A percentile compares a stretch with the other conserved stretches of the same genome.
Evolutionary conservation across 75 land plant species (phyloP).

Genomic region (Picea glauca): DNA sequence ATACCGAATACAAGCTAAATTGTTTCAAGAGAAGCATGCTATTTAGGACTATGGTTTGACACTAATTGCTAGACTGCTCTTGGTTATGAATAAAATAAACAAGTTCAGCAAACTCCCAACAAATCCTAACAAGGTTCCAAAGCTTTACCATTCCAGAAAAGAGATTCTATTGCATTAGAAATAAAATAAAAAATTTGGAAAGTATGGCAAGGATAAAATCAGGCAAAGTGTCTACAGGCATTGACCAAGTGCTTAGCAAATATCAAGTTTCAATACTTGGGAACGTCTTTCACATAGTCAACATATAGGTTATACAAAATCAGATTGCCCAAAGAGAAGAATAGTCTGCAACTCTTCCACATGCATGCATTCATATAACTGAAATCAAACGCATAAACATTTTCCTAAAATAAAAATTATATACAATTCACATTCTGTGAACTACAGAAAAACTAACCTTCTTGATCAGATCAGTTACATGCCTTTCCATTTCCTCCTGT

Average conservation of each 20-base stretch:
- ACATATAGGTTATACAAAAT: too few species aligned
- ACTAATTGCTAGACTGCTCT: too few species aligned
- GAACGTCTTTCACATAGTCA: too few species aligned
- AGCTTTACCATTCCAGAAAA: background rate
- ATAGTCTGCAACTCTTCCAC: too few species aligned
- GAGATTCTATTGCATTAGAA: background rate
- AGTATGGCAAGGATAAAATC: background rate
- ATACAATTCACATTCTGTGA: too few species aligned
- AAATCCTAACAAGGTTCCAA: background rate
- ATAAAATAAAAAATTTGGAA: background rate
- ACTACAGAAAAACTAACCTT: constrained; percentile 41
- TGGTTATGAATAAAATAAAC: too few species aligned
- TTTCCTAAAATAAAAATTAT: background rate
- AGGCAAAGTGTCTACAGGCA: background rate
- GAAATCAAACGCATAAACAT: background rate
- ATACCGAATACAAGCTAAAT: too few species aligned
- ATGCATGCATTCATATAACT: background rate
- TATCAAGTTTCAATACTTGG: too few species aligned
- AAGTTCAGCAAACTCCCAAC: too few species aligned
- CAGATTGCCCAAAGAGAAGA: too few species aligned
- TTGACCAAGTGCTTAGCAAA: background rate
- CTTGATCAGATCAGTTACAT: constrained; percentile 87
- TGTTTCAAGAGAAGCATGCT: too few species aligned
- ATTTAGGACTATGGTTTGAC: too few species aligned
- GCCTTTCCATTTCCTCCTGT: constrained; percentile 94